Evolutionary conservation across 1,284 basidiomycete species (phyloP), one percentile per base, ranked within the genome.

Genomic region (Heterobasidion occidentale): DNA sequence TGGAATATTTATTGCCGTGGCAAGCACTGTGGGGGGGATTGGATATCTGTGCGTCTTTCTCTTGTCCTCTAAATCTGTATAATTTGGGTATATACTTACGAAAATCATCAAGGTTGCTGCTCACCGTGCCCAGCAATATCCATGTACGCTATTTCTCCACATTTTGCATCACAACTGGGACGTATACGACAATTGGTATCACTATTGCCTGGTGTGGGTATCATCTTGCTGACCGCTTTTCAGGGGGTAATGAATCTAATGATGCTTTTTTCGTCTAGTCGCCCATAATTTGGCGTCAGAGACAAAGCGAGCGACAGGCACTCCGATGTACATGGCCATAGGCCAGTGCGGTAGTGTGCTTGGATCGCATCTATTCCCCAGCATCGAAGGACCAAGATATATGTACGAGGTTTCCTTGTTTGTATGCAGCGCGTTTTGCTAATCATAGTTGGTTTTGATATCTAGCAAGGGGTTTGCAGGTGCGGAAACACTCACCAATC

Each of bases 241-340:
- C 38, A 17, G 48, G 6, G 36, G 14, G n/a, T 34, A 55, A 58
- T 36, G 36, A 19, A 56, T 46, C 33, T 12, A 7, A 36, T 51
- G 9, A 54, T 35, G 15, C 27, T 47, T 56, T n/a, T 44, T 45
- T 19, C 46, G 46, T 33, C 12, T 55, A 89, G 87, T 81, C 62
- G 74, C 83, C 1, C 86, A 90, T 63, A 90, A 90, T 59, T 72
- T 90, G 2, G 88, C 86, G 3, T 89, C 87, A 0, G 87, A 90
- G 68, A 86, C 85, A 3, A 90, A 90, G 70, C 83, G 81, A 56
- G 86, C 88, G 1, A 77, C 87, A 0, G 88, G 88, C 0, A 82
- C 86, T 44, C 84, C 88, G 2, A 77, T 89, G 65, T 88, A 86
- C 66, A 85, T 86, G 76, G 81, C 83, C 8, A 88, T 90, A 46